Base-by-base conservation (phyloP, 2,329 filamentous ascomycete species). In the Calonectria honghensis region DNA sequence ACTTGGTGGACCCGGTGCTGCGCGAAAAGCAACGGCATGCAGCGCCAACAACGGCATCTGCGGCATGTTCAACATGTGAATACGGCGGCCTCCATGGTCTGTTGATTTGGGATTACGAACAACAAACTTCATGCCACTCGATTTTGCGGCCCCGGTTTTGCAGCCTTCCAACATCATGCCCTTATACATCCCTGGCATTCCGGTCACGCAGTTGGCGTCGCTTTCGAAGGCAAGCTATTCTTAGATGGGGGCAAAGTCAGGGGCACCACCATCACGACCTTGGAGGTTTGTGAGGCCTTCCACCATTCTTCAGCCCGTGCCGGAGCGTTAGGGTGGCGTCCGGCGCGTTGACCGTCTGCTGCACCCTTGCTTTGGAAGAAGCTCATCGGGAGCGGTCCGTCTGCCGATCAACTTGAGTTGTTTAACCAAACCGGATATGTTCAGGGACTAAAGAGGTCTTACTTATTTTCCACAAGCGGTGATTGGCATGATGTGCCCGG, bases 231-330 rank as follows among this genome's bases (percentile, higher is more conserved):
- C 11, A 39, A 20, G 35, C 80, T 81, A 81, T 81, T 81, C 79
- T 81, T 81, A 75, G 79, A 74, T 31, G 73, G 41, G 72, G 79
- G 79, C 78, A 81, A 81, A 81, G 79, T 79, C 78, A 81, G 80
- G 80, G 79, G 79, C 65, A 80, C 77, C 78, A 77, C 79, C 79
- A 71, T 75, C 64, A 76, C 64, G 72, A 77, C 51, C 24, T 2
- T 48, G 51, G 29, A 63, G 48, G 48, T 18, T 52, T 67, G 39
- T 66, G 61, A 70, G 32, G 69, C 50, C 65, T 27, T 63, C 69
- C 72, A 66, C 57, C 52, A 70, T 70, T 54, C 75, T 54, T 54
- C 59, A 70, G 65, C 68, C 66, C 68, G 63, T 70, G 70, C 70
- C 72, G 35, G 18, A 64, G 63, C 24, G 57, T 63, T 41, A 41